These are phyloP conservation scores for Cyclotella baltica DNA, from an alignment of 108 stramenopile species.

Conservation along the genomic window DNA sequence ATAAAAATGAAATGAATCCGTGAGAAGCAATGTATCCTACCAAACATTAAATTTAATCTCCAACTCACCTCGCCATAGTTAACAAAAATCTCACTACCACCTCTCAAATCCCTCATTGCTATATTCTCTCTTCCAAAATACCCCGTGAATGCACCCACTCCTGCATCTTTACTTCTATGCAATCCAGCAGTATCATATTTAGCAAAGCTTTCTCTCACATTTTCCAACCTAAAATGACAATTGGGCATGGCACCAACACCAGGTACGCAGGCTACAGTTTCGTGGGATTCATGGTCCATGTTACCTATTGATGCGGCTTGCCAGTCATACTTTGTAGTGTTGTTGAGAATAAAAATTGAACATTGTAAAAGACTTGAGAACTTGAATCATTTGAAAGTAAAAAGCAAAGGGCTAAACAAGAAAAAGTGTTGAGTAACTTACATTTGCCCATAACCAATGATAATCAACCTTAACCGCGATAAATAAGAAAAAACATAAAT, in stretches of 20 bases:
- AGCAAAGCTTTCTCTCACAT: slow-evolving; percentile 46
- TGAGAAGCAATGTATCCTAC: background rate
- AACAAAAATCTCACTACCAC: slow-evolving; percentile 70
- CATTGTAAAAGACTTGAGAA: background rate
- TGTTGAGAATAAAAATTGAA: background rate
- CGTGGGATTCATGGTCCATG: slow-evolving; percentile 38
- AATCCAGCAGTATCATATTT: slow-evolving; percentile 47
- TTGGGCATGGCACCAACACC: slow-evolving; percentile 63
- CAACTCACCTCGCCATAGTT: slow-evolving; percentile 59
- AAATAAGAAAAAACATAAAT: too few relatives aligned
- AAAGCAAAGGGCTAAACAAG: too few relatives aligned
- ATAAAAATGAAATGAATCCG: background rate
- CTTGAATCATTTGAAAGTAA: background rate
- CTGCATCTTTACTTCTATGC: slow-evolving; percentile 60
- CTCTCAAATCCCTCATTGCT: slow-evolving; percentile 52
- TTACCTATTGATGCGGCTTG: slow-evolving; percentile 26
- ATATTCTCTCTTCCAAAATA: slow-evolving; percentile 44
- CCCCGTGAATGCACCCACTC: slow-evolving; percentile 62
- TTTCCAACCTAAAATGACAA: slow-evolving; percentile 53
- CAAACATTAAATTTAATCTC: too few relatives aligned
- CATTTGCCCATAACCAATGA: slow-evolving; percentile 27
- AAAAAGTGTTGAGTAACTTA: too few relatives aligned
- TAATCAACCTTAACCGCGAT: slow-evolving; percentile 21
- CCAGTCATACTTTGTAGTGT: slow-evolving; percentile 30
- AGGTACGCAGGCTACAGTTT: slow-evolving; percentile 37